Base-by-base conservation (phyloP, 2,329 filamentous ascomycete genomes). In the Sporothrix inflata region DNA sequence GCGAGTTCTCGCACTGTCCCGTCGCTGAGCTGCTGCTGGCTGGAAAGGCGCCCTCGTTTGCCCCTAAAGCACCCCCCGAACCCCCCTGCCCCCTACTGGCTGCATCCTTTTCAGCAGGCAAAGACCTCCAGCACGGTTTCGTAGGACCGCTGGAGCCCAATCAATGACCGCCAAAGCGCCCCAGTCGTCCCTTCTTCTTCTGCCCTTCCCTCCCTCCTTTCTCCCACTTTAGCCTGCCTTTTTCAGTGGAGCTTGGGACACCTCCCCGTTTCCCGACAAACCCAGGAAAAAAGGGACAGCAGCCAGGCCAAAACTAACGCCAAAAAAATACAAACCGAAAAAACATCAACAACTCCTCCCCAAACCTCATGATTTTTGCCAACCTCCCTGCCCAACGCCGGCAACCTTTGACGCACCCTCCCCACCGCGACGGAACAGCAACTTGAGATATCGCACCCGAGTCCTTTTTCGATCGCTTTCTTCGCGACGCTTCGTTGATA, bases 341-440 rank as follows among this genome's bases (percentile, higher is more conserved):
- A 74, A 74, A 74, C 30, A 66, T 47, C 71, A 69, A 71, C 61
- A 72, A 57, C 66, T 69, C 49, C 49, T 55, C 49, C 47, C 45
- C 53, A 53, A 45, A 55, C 60, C 68, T 47, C 47, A 69, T 70
- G 68, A 14, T 27, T 49, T 70, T 55, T 66, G 34, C 24, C 42
- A 60, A 40, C 66, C 42, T 70, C 71, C 47, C 71, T 60, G 19
- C 63, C 68, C 71, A 63, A 69, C 73, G 47, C 24, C 53, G 70
- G 67, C 73, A 65, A 65, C 53, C 60, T 21, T 30, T 27, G n/a
- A n/a, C n/a, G n/a, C 57, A 38, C 12, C 61, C 45, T 47, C 45
- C 67, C 6, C 38, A 27, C 12, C 24, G 16, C 51, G 51, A 47
- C 67, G 7, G 21, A 45, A 65, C 60, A 24, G n/a, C n/a, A 45